phyloP scores from a whole-genome alignment of 768 basidiomycete genomes.

The Phaffia australis region DNA sequence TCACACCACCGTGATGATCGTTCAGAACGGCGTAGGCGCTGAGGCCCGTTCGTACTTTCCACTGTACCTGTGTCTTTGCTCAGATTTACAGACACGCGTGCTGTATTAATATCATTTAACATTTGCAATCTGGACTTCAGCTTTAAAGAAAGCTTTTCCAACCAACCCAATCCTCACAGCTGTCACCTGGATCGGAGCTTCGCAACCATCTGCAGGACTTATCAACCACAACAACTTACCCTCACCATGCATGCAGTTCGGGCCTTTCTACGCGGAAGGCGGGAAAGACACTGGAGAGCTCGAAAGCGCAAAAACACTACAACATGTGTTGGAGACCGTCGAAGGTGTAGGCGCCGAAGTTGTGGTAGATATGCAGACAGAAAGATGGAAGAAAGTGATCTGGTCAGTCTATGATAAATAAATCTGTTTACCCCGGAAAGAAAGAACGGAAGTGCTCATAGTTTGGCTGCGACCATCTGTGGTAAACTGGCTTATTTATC shows the following conservation, averaged over 20 bases:
- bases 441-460: neutral
- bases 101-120: neutral
- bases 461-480: neutral
- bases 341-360: slow-evolving; percentile 19
- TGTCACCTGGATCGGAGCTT: slow-evolving; percentile 26
- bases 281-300: slow-evolving; percentile 10
- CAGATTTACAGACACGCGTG: too few species aligned
- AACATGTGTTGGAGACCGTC: slow-evolving; percentile 10
- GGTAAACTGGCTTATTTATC: too few species aligned
- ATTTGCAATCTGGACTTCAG: neutral
- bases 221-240: slow-evolving; percentile 25
- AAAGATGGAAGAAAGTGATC: slow-evolving; percentile 26
- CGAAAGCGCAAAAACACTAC: slow-evolving; percentile 2
- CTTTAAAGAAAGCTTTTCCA: slow-evolving; percentile 20
- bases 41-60: slow-evolving; percentile 14
- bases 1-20: slow-evolving; percentile 23
- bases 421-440: neutral
- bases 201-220: slow-evolving; percentile 8
- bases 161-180: slow-evolving; percentile 23
- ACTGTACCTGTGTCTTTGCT: too few species aligned
- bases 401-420: neutral
- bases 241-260: slow-evolving; percentile 25
- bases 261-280: slow-evolving; percentile 10
- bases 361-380: slow-evolving; percentile 19
- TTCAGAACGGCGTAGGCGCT: slow-evolving; percentile 24